Conservation (phyloP, 1,139 yeast genomes). For the Taiozyma sp. region DNA sequence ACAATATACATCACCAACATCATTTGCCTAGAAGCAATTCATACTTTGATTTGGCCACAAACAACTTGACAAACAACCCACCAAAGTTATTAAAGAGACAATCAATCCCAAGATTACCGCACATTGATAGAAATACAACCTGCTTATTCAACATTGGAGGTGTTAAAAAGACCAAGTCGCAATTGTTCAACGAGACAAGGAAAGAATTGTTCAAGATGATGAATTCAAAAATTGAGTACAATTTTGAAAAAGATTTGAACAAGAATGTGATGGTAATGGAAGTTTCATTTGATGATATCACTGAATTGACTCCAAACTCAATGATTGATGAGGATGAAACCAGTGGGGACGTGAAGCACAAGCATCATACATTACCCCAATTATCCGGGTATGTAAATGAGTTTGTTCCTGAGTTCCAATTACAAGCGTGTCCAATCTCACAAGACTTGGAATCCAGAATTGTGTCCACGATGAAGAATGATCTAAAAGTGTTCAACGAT, state of each 20-base stretch:
- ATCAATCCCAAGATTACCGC: slow-evolving; percentile 17
- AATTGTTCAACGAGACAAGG: not conserved
- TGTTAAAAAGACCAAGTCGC: not conserved
- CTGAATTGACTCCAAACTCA: not conserved
- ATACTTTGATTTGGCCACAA: slow-evolving; percentile 2
- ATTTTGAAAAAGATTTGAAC: not conserved
- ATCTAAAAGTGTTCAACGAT: slow-evolving; percentile 30
- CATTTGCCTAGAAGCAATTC: slow-evolving; percentile 6
- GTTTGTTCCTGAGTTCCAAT: slow-evolving; percentile 28
- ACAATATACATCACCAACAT: not conserved
- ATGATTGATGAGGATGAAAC: not conserved
- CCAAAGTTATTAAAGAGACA: slow-evolving; percentile 2
- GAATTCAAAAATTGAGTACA: slow-evolving; percentile 4
- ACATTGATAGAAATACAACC: slow-evolving; percentile 17
- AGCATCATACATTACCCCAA: slow-evolving; percentile 16
- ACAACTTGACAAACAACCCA: not conserved
- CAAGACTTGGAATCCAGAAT: slow-evolving; percentile 51
- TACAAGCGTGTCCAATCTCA: slow-evolving; percentile 36
- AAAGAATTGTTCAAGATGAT: slow-evolving; percentile 8
- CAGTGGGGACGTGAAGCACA: not conserved
- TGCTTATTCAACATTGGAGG: slow-evolving; percentile 13
- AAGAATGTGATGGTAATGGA: slow-evolving; percentile 1
- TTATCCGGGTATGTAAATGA: slow-evolving; percentile 22
- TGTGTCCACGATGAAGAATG: slow-evolving; percentile 50
- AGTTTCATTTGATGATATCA: slow-evolving; percentile 10